These are phyloP conservation scores for Pseudopithomyces chartarum DNA, from an alignment of 2,329 filamentous ascomycete genomes.

Conservation along the genomic window DNA sequence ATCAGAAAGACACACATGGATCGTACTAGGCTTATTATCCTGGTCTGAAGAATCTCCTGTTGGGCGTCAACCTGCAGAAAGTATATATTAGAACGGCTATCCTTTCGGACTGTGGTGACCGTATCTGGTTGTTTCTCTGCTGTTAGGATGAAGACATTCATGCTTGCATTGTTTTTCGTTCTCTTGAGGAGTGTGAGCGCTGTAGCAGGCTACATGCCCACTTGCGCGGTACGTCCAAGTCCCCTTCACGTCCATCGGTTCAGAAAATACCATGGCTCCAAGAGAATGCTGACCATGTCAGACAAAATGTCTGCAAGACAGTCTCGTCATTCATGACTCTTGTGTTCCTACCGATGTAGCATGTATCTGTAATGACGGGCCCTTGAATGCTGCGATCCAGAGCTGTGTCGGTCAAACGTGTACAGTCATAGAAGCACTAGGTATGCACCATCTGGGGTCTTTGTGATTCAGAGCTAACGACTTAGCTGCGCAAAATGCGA, in stretches of 20 bases:
- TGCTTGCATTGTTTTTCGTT: background rate
- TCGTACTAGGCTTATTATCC: no score
- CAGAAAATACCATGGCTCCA: background rate
- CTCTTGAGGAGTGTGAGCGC: background rate
- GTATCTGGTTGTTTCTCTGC: background rate
- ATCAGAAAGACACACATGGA: no score
- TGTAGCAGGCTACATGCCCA: background rate
- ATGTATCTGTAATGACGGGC: constrained; percentile 15
- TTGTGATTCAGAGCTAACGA: background rate
- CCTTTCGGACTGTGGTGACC: background rate
- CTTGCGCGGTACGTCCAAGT: background rate
- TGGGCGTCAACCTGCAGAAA: background rate
- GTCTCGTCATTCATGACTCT: background rate
- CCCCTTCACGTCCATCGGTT: background rate
- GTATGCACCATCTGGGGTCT: background rate
- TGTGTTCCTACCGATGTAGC: constrained; percentile 8
- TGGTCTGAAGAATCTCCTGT: background rate
- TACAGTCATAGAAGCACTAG: constrained; percentile 19
- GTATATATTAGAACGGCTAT: background rate
- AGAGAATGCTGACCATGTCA: background rate
- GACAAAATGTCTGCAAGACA: constrained; percentile 2
- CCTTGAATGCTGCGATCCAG: constrained; percentile 15
- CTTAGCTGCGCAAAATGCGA: constrained; percentile 46
- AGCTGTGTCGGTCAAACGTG: constrained; percentile 15
- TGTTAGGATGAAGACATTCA: background rate